Base-by-base conservation (phyloP, 805 yeast genomes). In the Candida sonorensis region DNA sequence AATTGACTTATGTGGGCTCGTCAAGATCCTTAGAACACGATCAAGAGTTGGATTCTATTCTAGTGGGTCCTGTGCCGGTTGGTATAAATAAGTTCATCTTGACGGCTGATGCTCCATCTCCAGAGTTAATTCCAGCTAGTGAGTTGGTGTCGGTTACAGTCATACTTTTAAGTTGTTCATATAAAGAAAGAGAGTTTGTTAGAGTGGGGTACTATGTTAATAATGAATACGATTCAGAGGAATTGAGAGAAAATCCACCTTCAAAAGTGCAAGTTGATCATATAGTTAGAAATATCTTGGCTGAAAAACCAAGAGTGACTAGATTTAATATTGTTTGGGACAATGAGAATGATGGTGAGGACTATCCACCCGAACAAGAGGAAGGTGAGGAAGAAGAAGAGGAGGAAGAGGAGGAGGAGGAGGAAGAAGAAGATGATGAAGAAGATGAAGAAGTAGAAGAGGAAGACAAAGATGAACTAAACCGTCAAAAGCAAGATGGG, bases 31-130 rank as follows among this genome's bases (percentile, higher is more conserved):
- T 86, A 31, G 97, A 92, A 42, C 97, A 92, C 48, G 99, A 92
- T 57, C 99, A 92, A 59, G 97, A 88, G 55, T 66, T 92, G 34
- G 99, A 92, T 53, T 87, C 97, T 1, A 77, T 92, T 23, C 63
- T 92, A n/a, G 99, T 92, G 4, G 99, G 99, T 0, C 99, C 99
- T 0, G 95, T 92, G 2, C 99, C 98, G 0, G 95, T 92, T 2
- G 99, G 99, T 1, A 77, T 90, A 25, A 92, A 92, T 54, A 87
- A 90, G 58, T 92, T 92, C 50, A 70, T 88, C 9, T 82, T 92
- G 56, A 76, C 84, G 13, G 97, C 97, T 0, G 97, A 94, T 50
- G 95, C 99, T 0, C 99, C 99, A 1, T 77, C 90, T 1, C 94
- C 97, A 0, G 97, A 90, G 46, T 61, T 88, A 45, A 92, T 92